These are phyloP conservation scores for Saccharomycopsis sp. DNA, from an alignment of 805 yeast genomes.

Conservation along the genomic window DNA sequence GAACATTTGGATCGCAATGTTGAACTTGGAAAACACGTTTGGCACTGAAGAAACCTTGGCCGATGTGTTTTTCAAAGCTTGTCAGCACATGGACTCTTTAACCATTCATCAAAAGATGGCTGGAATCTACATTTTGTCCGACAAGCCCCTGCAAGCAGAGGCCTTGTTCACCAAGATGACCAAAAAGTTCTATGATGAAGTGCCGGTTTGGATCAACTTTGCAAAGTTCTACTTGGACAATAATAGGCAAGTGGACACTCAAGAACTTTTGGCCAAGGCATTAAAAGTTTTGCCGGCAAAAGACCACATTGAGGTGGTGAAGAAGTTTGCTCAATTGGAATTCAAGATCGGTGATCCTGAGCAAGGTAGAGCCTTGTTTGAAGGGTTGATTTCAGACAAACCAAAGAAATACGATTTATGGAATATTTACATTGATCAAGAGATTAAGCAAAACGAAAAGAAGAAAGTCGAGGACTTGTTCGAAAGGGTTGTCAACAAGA, in stretches of 20 bases:
- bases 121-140: slow-evolving; percentile 65
- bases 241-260: slow-evolving; percentile 48
- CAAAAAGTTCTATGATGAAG: slow-evolving; percentile 70
- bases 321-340: slow-evolving; percentile 84
- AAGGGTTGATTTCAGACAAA: slow-evolving; percentile 81
- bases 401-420: slow-evolving; percentile 90
- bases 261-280: slow-evolving; percentile 64
- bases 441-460: slow-evolving; percentile 62
- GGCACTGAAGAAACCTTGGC: slow-evolving; percentile 80
- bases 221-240: slow-evolving; percentile 67
- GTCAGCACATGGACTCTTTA: slow-evolving; percentile 86
- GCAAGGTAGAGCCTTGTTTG: slow-evolving; percentile 90
- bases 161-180: slow-evolving; percentile 54
- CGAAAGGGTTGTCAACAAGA: slow-evolving; percentile 62
- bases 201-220: slow-evolving; percentile 72
- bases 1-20: slow-evolving; percentile 91
- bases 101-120: slow-evolving; percentile 73
- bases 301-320: slow-evolving; percentile 69
- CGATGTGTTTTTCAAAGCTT: slow-evolving; percentile 70
- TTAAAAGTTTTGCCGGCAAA: slow-evolving; percentile 62
- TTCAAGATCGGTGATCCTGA: slow-evolving; percentile 83
- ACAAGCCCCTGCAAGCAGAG: slow-evolving; percentile 63
- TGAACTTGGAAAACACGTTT: slow-evolving; percentile 89
- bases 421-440: slow-evolving; percentile 94
- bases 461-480: slow-evolving; percentile 67